Percentiles rank a stretch among this genome's conserved stretches.
Conservation (phyloP, 1,284 basidiomycete species). For the Mycena sp. region DNA sequence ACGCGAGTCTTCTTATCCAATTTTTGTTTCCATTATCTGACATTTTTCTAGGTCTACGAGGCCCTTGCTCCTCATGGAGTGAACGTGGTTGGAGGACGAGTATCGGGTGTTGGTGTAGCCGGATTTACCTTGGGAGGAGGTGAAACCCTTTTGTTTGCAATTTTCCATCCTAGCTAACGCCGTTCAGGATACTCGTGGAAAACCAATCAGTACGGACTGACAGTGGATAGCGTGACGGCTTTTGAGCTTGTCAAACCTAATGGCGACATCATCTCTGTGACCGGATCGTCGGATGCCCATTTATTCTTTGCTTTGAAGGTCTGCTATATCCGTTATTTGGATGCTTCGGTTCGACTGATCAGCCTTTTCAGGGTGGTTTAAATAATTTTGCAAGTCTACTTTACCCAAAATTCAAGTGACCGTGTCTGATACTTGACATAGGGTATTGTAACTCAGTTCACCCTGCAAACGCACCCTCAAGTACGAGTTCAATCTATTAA, state of each 20-base stretch:
- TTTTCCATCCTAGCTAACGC: too few species aligned
- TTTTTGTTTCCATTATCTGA: neutral
- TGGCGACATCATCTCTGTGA: constrained; percentile 52
- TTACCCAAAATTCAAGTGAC: neutral
- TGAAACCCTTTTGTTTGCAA: constrained; percentile 29
- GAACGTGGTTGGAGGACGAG: constrained; percentile 64
- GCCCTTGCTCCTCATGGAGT: constrained; percentile 53
- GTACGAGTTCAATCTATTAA: constrained; percentile 25
- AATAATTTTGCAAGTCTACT: constrained; percentile 64
- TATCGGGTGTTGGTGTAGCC: constrained; percentile 63
- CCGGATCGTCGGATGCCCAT: constrained; percentile 46
- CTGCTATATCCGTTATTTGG: too few species aligned
- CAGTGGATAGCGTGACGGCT: constrained; percentile 56
- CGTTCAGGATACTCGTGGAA: constrained; percentile 61
- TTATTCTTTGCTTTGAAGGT: constrained; percentile 58
- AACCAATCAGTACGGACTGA: constrained; percentile 60
- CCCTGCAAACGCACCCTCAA: constrained; percentile 61
- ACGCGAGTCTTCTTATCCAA: constrained; percentile 43
- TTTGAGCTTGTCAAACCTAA: constrained; percentile 60
- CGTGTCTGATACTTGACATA: constrained; percentile 33
- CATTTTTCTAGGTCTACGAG: constrained; percentile 43
- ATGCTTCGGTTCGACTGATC: too few species aligned
- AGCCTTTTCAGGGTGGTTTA: constrained; percentile 55
- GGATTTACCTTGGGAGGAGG: constrained; percentile 67
- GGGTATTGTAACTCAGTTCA: constrained; percentile 72